Conservation (phyloP, 805 yeast genomes). For the Maudiozyma barnettii region DNA sequence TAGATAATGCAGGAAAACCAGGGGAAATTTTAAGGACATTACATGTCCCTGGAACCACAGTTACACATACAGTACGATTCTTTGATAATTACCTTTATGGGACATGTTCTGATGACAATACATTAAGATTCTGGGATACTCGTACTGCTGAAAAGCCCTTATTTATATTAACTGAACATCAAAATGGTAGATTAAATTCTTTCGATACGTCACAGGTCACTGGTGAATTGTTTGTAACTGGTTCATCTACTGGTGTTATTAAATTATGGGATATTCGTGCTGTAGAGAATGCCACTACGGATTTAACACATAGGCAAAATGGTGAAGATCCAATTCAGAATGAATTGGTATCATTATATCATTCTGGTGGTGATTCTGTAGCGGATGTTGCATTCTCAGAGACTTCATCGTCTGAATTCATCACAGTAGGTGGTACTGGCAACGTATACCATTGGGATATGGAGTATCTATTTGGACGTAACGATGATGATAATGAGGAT, state of each 20-base stretch:
- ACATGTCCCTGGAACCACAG: conserved; percentile 25
- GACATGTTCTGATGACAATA: conserved; percentile 27
- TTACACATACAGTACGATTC: conserved; percentile 25
- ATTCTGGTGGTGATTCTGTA: conserved; percentile 27
- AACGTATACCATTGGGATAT: conserved; percentile 30
- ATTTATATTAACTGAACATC: conserved; percentile 18
- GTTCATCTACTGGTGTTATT: conserved; percentile 25
- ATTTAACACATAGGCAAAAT: conserved; percentile 20
- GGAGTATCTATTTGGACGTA: conserved; percentile 34
- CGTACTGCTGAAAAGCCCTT: conserved; percentile 23
- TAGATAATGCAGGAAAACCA: conserved; percentile 26
- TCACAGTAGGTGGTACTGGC: conserved; percentile 27
- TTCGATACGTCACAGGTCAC: conserved; percentile 24
- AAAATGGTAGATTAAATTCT: conserved; percentile 23
- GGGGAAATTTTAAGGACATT: conserved; percentile 23
- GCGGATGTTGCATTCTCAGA: conserved; percentile 25
- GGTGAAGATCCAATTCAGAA: conserved; percentile 23
- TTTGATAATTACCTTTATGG: conserved; percentile 25
- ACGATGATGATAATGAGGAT: conserved; percentile 37
- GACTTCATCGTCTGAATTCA: conserved; percentile 23
- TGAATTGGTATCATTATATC: conserved; percentile 21
- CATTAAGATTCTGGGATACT: conserved; percentile 26
- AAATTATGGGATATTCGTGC: conserved; percentile 30
- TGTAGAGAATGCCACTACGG: conserved; percentile 18
- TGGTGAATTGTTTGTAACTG: conserved; percentile 23